A percentile compares a stretch with the other conserved stretches of the same genome.
These are phyloP conservation scores for Cokeromyces recurvatus DNA, from an alignment of 371 early-diverging fungal species.

Conservation along the genomic window DNA sequence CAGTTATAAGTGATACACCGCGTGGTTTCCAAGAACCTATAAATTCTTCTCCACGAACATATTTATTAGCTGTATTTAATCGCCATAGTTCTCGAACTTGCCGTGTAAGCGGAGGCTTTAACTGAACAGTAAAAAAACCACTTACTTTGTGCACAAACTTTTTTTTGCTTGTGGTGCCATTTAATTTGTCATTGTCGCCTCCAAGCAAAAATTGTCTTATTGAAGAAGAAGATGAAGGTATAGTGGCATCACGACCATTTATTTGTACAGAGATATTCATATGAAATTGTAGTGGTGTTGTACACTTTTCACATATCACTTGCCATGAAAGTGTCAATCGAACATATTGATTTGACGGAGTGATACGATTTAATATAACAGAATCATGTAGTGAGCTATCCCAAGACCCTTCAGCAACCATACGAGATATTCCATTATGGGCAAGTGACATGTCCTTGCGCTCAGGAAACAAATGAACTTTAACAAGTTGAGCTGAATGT, in stretches of 20 bases:
- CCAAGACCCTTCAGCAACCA: conserved; percentile 62
- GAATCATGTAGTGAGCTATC: conserved; percentile 81
- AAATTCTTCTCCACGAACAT: conserved; percentile 84
- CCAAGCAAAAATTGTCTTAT: conserved; percentile 29
- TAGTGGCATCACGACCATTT: conserved; percentile 21
- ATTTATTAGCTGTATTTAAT: conserved; percentile 67
- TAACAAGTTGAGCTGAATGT: conserved; percentile 12
- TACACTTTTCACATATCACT: conserved; percentile 46
- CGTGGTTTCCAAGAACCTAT: conserved; percentile 75
- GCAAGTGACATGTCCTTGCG: conserved; percentile 29
- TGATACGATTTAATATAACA: conserved; percentile 65
- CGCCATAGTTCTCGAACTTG: conserved; percentile 65
- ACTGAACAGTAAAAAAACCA: conserved; percentile 46
- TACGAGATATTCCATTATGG: conserved; percentile 43
- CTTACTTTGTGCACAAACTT: conserved; percentile 33
- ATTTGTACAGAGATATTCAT: conserved; percentile 56
- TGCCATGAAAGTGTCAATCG: conserved; percentile 47
- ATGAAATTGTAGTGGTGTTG: conserved; percentile 39
- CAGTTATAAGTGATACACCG: conserved; percentile 64
- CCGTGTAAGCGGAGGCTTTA: conserved; percentile 55
- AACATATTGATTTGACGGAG: conserved; percentile 50
- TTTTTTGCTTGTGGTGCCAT: conserved; percentile 3
- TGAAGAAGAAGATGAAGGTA: conserved; percentile 21
- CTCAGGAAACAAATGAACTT: conserved; percentile 37
- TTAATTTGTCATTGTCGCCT: neutral